These are phyloP conservation scores for Linderina pennispora DNA, from an alignment of 192 early-diverging fungal species.

Conservation along the genomic window DNA sequence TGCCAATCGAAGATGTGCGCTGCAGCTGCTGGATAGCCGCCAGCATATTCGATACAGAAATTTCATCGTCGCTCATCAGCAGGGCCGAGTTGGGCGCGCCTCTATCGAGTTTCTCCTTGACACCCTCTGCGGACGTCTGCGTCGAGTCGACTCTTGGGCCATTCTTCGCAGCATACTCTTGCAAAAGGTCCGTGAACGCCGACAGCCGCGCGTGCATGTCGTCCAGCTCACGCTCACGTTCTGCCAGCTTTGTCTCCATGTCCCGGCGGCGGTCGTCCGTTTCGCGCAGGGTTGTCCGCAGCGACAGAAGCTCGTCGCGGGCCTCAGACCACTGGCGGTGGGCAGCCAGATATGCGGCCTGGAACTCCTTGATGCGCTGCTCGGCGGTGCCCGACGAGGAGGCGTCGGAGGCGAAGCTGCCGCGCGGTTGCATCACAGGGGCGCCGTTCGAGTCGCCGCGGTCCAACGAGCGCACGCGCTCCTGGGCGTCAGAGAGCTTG, in stretches of 20 bases:
- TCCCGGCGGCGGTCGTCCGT: slow-evolving; percentile 35
- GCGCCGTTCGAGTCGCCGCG: slow-evolving; percentile 4
- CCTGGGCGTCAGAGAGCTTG: slow-evolving; percentile 17
- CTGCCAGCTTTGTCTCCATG: slow-evolving; percentile 19
- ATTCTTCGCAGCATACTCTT: slow-evolving; percentile 38
- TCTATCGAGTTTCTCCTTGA: neutral
- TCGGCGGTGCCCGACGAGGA: slow-evolving; percentile 8
- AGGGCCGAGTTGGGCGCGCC: neutral
- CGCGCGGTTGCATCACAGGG: slow-evolving; percentile 6
- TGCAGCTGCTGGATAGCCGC: slow-evolving; percentile 43
- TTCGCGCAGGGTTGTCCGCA: slow-evolving; percentile 29
- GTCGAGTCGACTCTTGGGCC: too few relatives aligned
- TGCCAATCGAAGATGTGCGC: slow-evolving; percentile 23
- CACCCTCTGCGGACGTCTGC: slow-evolving; percentile 4
- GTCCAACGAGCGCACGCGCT: neutral
- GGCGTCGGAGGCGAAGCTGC: slow-evolving; percentile 7
- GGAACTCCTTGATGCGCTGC: slow-evolving; percentile 18
- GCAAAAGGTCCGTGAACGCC: slow-evolving; percentile 32
- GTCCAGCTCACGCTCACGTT: slow-evolving; percentile 33
- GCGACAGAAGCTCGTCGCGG: slow-evolving; percentile 31
- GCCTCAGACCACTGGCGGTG: slow-evolving; percentile 39
- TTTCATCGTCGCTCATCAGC: slow-evolving; percentile 7
- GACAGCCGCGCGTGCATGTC: slow-evolving; percentile 32
- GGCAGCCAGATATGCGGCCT: slow-evolving; percentile 32
- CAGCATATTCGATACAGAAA: slow-evolving; percentile 36